These are phyloP conservation scores for Torrubiella hemipterigena DNA, from an alignment of 2,329 filamentous ascomycete species.

Conservation along the genomic window DNA sequence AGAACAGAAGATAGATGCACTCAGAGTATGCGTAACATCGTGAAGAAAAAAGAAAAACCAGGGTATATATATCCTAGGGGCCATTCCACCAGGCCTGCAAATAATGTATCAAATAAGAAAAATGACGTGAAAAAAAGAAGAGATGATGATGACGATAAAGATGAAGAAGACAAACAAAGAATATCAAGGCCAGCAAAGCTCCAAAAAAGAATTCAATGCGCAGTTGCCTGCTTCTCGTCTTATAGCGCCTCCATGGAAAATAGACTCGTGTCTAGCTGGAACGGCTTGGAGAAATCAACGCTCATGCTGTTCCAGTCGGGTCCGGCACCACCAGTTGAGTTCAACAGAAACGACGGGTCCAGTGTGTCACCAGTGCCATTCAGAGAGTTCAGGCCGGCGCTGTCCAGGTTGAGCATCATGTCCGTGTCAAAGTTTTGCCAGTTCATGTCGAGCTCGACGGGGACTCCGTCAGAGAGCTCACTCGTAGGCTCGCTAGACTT, in stretches of 20 bases:
- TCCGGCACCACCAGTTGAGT: constrained; percentile 11
- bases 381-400: constrained; percentile 14
- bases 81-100: constrained; percentile 3
- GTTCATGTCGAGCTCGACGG: constrained; percentile 39
- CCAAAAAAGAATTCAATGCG: not conserved
- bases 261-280: constrained; percentile 33
- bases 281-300: constrained; percentile 39
- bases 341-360: constrained; percentile 17
- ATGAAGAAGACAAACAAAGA: not conserved
- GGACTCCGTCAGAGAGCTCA: constrained; percentile 44
- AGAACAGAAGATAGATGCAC: not conserved
- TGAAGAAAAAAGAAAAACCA: constrained; percentile 2
- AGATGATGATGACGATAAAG: not conserved
- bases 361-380: constrained; percentile 8
- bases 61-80: constrained; percentile 10
- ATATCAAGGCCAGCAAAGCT: not conserved
- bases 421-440: constrained; percentile 39
- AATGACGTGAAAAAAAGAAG: constrained; percentile 1
- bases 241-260: constrained; percentile 20
- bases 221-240: too few relatives aligned
- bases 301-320: constrained; percentile 38
- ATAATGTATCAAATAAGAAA: constrained; percentile 5
- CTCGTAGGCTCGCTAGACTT: constrained; percentile 50
- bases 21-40: not conserved
- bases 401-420: constrained; percentile 29